Percentiles rank a stretch among this genome's conserved stretches.
Evolutionary conservation across 768 basidiomycete species (phyloP).

Genomic region (Mrakia blollopis): DNA sequence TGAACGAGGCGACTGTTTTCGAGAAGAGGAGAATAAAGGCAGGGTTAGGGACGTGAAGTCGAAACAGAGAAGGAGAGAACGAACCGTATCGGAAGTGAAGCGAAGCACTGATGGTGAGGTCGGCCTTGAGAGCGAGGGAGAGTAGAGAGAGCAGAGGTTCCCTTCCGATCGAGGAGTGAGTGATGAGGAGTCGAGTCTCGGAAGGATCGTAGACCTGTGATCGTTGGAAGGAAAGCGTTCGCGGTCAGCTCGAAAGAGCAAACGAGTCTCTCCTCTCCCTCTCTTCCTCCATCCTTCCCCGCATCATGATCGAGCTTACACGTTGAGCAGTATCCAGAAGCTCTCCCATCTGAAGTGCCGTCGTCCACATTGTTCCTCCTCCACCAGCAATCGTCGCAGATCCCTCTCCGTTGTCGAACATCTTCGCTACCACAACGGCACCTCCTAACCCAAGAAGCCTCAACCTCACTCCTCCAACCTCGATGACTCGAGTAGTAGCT

Average conservation of each 20-base stretch:
- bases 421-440: constrained; percentile 85
- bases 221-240: not conserved
- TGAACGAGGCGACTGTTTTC: constrained; percentile 65
- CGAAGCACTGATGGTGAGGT: constrained; percentile 87
- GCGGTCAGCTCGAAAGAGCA: not conserved
- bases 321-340: constrained; percentile 95
- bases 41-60: too few species aligned
- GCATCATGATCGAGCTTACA: too few species aligned
- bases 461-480: constrained; percentile 88
- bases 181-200: constrained; percentile 89
- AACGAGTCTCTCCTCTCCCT: not conserved
- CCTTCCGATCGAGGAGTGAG: constrained; percentile 85
- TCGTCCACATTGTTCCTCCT: constrained; percentile 98
- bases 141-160: constrained; percentile 91
- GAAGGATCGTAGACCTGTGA: constrained; percentile 64
- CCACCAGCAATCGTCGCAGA: constrained; percentile 97
- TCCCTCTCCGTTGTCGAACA: constrained; percentile 44
- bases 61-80: not conserved
- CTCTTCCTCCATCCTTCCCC: too few species aligned
- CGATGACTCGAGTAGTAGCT: constrained; percentile 84
- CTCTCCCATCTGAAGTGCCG: constrained; percentile 93
- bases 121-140: constrained; percentile 82
- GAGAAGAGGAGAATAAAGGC: not conserved
- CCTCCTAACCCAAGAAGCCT: constrained; percentile 94
- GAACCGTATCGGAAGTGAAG: constrained; percentile 92